Evolutionary conservation across 257 asterid genomes (phyloP).

Genomic region (Orobanche coerulescens): DNA sequence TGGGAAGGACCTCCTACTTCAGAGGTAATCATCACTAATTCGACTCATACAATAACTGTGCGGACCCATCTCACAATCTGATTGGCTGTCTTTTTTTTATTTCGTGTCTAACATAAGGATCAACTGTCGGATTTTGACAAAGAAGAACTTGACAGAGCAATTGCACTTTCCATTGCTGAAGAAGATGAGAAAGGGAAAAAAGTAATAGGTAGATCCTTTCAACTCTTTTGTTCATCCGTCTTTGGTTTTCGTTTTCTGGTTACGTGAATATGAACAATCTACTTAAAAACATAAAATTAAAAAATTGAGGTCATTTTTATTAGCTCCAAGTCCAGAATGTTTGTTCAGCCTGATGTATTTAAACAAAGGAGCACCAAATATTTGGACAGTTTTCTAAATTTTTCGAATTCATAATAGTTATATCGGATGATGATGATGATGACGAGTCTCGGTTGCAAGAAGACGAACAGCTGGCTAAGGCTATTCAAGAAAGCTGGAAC

Average conservation of each 20-base stretch:
- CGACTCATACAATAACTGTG: background rate
- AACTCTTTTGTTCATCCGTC: slow-evolving; percentile 10
- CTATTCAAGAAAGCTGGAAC: slow-evolving; percentile 80
- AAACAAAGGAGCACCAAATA: background rate
- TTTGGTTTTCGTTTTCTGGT: slow-evolving; percentile 1
- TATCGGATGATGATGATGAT: slow-evolving; percentile 33
- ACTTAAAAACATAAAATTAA: background rate
- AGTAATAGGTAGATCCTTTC: slow-evolving; percentile 37
- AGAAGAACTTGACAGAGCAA: slow-evolving; percentile 83
- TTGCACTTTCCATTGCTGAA: slow-evolving; percentile 78
- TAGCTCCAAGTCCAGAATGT: slow-evolving; percentile 1
- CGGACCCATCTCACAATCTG: slow-evolving; percentile 9
- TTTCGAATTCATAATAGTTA: too few species aligned
- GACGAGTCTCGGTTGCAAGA: slow-evolving; percentile 59
- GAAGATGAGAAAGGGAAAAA: slow-evolving; percentile 72
- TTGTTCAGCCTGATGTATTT: background rate
- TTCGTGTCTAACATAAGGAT: slow-evolving; percentile 44
- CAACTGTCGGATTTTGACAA: slow-evolving; percentile 67
- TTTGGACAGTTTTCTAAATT: slow-evolving; percentile 9
- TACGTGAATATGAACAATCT: background rate
- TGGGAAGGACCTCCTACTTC: slow-evolving; percentile 62
- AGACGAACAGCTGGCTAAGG: slow-evolving; percentile 89
- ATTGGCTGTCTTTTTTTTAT: background rate
- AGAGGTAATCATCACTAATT: slow-evolving; percentile 32
- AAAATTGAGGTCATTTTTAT: background rate